These are phyloP conservation scores for Botrytis pseudocinerea DNA, from an alignment of 2,329 filamentous ascomycete species.

Conservation along the genomic window DNA sequence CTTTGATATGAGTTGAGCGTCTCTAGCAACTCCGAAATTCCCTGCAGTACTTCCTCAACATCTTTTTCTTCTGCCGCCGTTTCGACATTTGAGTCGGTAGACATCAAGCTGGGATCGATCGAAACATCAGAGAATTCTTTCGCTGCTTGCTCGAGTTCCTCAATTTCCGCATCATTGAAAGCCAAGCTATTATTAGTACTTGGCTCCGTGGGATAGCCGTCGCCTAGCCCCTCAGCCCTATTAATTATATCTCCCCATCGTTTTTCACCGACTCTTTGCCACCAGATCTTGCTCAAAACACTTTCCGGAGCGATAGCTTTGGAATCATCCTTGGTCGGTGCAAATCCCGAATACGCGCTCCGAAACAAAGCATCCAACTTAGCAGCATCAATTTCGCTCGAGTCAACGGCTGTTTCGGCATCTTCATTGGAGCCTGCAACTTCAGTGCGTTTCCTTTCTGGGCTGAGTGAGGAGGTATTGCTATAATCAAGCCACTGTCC, in stretches of 20 bases:
- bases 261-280: slow-evolving; percentile 68
- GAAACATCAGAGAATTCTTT: slow-evolving; percentile 58
- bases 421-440: slow-evolving; percentile 67
- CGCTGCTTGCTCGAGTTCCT: slow-evolving; percentile 52
- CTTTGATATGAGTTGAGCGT: slow-evolving; percentile 77
- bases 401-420: slow-evolving; percentile 51
- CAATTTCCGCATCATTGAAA: slow-evolving; percentile 32
- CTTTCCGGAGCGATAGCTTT: slow-evolving; percentile 68
- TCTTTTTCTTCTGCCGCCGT: slow-evolving; percentile 60
- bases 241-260: slow-evolving; percentile 64
- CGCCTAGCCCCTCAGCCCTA: slow-evolving; percentile 29
- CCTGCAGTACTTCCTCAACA: slow-evolving; percentile 67
- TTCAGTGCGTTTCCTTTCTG: slow-evolving; percentile 66
- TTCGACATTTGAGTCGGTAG: slow-evolving; percentile 44
- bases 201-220: slow-evolving; percentile 13
- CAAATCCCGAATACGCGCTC: slow-evolving; percentile 77
- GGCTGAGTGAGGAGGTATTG: slow-evolving; percentile 58
- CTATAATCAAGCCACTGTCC: slow-evolving; percentile 72
- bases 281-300: slow-evolving; percentile 70
- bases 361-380: slow-evolving; percentile 75
- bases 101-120: slow-evolving; percentile 56
- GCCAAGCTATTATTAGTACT: slow-evolving; percentile 17
- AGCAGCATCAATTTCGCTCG: slow-evolving; percentile 57
- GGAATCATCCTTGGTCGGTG: slow-evolving; percentile 72
- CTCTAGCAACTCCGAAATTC: slow-evolving; percentile 74